These are phyloP conservation scores for Plasmodium vivax DNA, from an alignment of 169 alveolate genomes.

Conservation along the genomic window DNA sequence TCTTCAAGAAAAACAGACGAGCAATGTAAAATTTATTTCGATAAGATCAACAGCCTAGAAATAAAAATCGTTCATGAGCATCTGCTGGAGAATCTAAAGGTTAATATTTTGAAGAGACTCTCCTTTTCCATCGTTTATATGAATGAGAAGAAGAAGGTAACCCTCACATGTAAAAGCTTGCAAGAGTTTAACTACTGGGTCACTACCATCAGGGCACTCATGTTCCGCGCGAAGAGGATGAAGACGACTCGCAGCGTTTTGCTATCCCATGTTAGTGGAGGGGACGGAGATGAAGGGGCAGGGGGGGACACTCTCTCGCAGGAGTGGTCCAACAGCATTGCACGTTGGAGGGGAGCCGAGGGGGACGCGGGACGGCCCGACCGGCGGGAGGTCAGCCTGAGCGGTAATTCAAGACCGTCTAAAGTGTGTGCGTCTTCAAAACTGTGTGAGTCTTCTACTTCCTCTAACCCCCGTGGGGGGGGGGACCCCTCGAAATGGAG, in stretches of 20 bases:
- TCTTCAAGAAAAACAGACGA: constrained; percentile 55
- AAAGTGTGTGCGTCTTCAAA: no score
- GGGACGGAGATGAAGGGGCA: background rate
- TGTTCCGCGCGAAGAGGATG: constrained; percentile 24
- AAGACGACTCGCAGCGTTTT: constrained; percentile 6
- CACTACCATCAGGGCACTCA: constrained; percentile 30
- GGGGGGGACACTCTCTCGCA: background rate
- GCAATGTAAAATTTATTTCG: constrained; percentile 32
- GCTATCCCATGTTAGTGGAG: constrained; percentile 11
- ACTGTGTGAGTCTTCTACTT: no score
- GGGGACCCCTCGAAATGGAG: background rate
- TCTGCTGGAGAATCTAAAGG: constrained; percentile 8
- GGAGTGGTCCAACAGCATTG: background rate
- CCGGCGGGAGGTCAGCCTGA: background rate
- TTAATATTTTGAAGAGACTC: constrained; percentile 16
- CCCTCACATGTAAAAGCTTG: constrained; percentile 37
- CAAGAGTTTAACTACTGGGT: constrained; percentile 52
- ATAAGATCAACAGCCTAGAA: constrained; percentile 30
- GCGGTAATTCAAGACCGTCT: no score
- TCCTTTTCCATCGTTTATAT: constrained; percentile 37
- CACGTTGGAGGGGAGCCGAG: background rate
- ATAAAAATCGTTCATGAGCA: constrained; percentile 13
- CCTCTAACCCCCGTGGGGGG: background rate
- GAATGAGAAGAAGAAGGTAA: constrained; percentile 59
- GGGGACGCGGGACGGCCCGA: background rate